These are phyloP conservation scores for Neonectria sp. DNA, from an alignment of 2,329 filamentous ascomycete species.

Conservation along the genomic window DNA sequence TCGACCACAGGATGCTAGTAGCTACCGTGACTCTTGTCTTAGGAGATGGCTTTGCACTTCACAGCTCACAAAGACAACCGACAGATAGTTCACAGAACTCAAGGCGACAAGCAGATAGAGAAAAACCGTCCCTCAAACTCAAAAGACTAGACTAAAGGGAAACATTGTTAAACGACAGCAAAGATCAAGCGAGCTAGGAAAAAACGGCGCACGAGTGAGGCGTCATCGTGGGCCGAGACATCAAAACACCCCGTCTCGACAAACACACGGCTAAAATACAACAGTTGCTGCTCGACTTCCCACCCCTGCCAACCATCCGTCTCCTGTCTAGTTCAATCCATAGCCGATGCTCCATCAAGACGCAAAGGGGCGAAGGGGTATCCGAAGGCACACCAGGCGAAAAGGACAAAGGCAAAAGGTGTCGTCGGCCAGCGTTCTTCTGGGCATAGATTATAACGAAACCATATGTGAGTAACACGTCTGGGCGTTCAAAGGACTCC, in stretches of 20 bases:
- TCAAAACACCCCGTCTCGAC: slow-evolving; percentile 52
- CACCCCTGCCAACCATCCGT: slow-evolving; percentile 48
- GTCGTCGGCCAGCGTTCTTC: slow-evolving; percentile 36
- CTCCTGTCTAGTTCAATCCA: slow-evolving; percentile 53
- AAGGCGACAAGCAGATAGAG: slow-evolving; percentile 10
- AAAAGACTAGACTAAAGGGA: slow-evolving; percentile 44
- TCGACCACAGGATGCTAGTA: not conserved
- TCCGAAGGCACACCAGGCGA: slow-evolving; percentile 47
- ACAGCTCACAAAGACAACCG: not conserved
- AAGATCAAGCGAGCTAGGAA: slow-evolving; percentile 58
- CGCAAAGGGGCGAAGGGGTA: slow-evolving; percentile 45
- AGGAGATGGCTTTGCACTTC: not conserved
- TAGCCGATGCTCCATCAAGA: slow-evolving; percentile 51
- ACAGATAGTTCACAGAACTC: not conserved
- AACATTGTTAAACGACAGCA: slow-evolving; percentile 49
- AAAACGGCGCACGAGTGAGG: slow-evolving; percentile 53
- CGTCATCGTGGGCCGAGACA: slow-evolving; percentile 51
- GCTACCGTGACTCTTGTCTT: not conserved
- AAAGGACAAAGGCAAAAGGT: slow-evolving; percentile 42
- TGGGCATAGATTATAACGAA: slow-evolving; percentile 50
- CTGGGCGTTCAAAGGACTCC: slow-evolving; percentile 38
- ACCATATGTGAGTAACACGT: slow-evolving; percentile 45
- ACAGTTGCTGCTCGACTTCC: slow-evolving; percentile 52
- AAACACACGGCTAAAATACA: slow-evolving; percentile 58
- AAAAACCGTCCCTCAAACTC: slow-evolving; percentile 32